Base-by-base conservation (phyloP, 768 basidiomycete genomes). In the Artomyces pyxidatus region DNA sequence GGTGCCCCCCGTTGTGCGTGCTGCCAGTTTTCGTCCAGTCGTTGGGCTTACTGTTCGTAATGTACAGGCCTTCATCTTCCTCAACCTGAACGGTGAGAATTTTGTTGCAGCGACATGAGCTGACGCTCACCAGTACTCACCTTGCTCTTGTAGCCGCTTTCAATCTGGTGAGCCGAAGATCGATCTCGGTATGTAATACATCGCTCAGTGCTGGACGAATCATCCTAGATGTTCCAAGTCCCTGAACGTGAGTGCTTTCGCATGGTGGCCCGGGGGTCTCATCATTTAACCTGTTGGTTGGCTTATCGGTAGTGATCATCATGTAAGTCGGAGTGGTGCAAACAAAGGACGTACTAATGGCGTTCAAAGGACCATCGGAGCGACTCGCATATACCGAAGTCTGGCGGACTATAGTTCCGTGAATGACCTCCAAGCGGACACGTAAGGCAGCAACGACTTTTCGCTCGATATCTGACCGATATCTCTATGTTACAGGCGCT, bases 321-420 rank as follows among this genome's bases (percentile, higher is more conserved):
- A 53, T 53, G 52, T 35, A 35, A 3, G 5, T 35, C 32, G 14
- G 32, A 12, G 32, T n/a, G 17, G 12, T 11, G 14, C 17, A 17
- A 35, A 14, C 32, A 2, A 35, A 14, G 4, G 32, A 35, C 32
- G 5, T 35, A 14, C 32, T 35, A 35, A 35, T 17, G 4, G n/a
- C 17, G 17, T 35, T 14, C 17, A 8, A 14, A 35, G 32, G 32
- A 44, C 52, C 17, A 39, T 53, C 11, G 49, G 52, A 4, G 52
- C 48, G 16, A 41, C 52, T 32, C 52, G 52, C 21, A 53, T 53
- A 40, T 53, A 53, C 27, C 52, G 49, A 10, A 12, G 44, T 45
- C 49, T 53, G 14, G 49, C 49, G 6, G 49, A 53, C 17, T 51
- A 53, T 25, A 53, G 26, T 14, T 45, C 49, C 32, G 51, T 53